Evolutionary conservation across 768 basidiomycete species (phyloP), one percentile per base, ranked within the genome.

Genomic region (Hypsizygus marmoreus): DNA sequence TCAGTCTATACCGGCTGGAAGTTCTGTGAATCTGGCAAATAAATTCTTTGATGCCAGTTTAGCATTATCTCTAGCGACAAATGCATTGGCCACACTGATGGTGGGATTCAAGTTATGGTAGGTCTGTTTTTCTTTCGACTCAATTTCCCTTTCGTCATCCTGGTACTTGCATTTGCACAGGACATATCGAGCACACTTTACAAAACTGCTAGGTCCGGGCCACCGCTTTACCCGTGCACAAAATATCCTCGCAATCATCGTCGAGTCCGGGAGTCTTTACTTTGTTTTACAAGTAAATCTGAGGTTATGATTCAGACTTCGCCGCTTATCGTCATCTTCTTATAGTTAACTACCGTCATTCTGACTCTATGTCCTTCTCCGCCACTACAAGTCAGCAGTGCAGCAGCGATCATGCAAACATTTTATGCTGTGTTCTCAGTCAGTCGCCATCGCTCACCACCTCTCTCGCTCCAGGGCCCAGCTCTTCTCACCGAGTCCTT

Each of bases 51-150:
- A n/a, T n/a, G n/a, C n/a, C n/a, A n/a, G n/a, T n/a, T n/a, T n/a
- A n/a, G n/a, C 37, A 17, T 20, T 48, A 8, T 48, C 47, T 12
- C 17, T 42, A 33, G 30, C 19, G 11, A 48, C 47, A 5, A 48
- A 48, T 39, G 26, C 37, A 17, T 20, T 48, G 33, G 37, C 47
- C 3, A 48, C 47, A 3, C 17, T 42, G 17, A 17, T 48, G 33
- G 30, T 48, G 12, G 8, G 25, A 7, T 48, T 35, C 34, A 48
- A 48, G 31, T 20, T 48, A 19, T 48, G 47, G 47, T 48, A 45
- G 23, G 19, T 29, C 16, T 38, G 7, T 11, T 25, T 26, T 6
- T 30, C 12, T n/a, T 2, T 4, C n/a, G n/a, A n/a, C 23, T 19
- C 17, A 14, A 20, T 30, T n/a, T n/a, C 10, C 13, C 12, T 22